Evolutionary conservation across 2,329 filamentous ascomycete species (phyloP).

Genomic region (Pseudomassariella vexata): DNA sequence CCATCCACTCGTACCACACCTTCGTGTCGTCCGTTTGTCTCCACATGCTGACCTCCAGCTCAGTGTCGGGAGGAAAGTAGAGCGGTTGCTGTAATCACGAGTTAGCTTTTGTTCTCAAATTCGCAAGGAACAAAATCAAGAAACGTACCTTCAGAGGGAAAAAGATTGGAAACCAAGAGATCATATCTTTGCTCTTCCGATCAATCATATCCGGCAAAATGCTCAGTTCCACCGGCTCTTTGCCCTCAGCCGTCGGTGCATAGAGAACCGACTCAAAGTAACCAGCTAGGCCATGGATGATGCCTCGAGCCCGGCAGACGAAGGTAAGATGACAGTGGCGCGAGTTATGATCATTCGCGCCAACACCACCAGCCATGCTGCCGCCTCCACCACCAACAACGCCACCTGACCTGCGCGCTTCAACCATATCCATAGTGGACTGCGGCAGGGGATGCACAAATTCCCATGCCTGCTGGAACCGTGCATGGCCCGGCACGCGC

Average conservation of each 20-base stretch:
- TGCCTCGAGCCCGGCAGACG: conserved; percentile 69
- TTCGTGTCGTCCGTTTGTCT: conserved; percentile 89
- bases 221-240: conserved; percentile 72
- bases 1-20: conserved; percentile 98
- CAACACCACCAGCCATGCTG: conserved; percentile 68
- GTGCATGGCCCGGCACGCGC: conserved; percentile 46
- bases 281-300: conserved; percentile 84
- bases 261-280: conserved; percentile 98
- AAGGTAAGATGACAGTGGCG: conserved; percentile 76
- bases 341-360: conserved; percentile 86
- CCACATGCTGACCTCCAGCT: conserved; percentile 92
- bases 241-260: conserved; percentile 33
- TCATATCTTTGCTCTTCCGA: conserved; percentile 92
- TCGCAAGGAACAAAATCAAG: neutral
- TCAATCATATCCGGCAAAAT: conserved; percentile 92
- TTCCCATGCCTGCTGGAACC: conserved; percentile 75
- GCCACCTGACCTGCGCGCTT: conserved; percentile 56
- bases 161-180: conserved; percentile 98
- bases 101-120: conserved; percentile 7
- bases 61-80: conserved; percentile 75
- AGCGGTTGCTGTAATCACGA: conserved; percentile 62
- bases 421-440: conserved; percentile 46
- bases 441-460: conserved; percentile 70
- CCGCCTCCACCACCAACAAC: conserved; percentile 63
- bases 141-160: conserved; percentile 82